A percentile compares a stretch with the other conserved stretches of the same genome.
These are phyloP conservation scores for Geotrichum cucujoidarum DNA, from an alignment of 1,139 yeast genomes.

Conservation along the genomic window DNA sequence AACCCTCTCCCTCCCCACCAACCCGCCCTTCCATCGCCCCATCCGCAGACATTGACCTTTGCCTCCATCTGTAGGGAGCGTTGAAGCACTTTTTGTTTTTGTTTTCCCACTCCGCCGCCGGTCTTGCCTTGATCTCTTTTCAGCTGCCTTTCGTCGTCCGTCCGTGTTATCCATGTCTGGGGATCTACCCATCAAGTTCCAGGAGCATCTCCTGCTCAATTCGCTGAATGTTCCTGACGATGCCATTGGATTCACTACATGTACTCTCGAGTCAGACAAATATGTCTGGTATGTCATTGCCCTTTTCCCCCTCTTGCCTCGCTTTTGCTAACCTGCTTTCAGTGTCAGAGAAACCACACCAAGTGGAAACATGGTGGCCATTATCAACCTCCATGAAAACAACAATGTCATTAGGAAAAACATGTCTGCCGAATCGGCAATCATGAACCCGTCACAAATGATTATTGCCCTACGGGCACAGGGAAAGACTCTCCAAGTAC, in stretches of 20 bases:
- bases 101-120: not conserved
- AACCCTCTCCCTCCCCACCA: not conserved
- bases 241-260: conserved; percentile 85
- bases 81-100: not conserved
- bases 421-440: conserved; percentile 97
- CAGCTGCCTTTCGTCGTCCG: not conserved
- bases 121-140: not conserved
- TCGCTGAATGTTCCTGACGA: conserved; percentile 77
- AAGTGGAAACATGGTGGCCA: conserved; percentile 79
- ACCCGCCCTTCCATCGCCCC: not conserved
- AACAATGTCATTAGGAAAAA: conserved; percentile 75
- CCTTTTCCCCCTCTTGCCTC: not conserved
- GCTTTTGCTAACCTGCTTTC: not conserved
- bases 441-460: conserved; percentile 86
- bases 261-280: conserved; percentile 88
- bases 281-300: conserved; percentile 50
- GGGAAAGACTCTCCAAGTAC: conserved; percentile 80
- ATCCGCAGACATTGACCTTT: not conserved
- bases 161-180: conserved; percentile 23
- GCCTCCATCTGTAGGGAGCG: not conserved
- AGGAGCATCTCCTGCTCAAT: conserved; percentile 86
- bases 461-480: conserved; percentile 93
- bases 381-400: conserved; percentile 75
- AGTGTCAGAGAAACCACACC: conserved; percentile 79
- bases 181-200: conserved; percentile 93